phyloP scores from a whole-genome alignment of 2,329 filamentous ascomycete genomes.

The Paecilomyces niveus region DNA sequence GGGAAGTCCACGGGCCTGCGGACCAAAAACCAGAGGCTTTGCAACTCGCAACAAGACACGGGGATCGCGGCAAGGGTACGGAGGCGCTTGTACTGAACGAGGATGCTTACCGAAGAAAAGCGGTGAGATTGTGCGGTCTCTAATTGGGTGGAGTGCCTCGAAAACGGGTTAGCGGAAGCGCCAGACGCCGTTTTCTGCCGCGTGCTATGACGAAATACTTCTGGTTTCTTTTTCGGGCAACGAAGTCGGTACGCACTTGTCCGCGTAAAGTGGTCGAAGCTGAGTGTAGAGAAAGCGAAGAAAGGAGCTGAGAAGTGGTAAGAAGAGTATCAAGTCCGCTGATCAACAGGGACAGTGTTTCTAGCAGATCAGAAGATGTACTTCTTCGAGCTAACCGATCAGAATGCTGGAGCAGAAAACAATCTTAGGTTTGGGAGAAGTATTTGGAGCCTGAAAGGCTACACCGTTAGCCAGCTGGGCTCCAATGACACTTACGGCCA shows the following conservation, averaged over 20 bases:
- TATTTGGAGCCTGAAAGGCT: background rate
- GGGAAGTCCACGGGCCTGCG: conserved; percentile 4
- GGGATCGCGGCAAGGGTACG: conserved; percentile 5
- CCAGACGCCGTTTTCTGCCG: background rate
- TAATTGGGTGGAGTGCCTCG: background rate
- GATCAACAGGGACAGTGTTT: background rate
- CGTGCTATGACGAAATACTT: conserved; percentile 6
- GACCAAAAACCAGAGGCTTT: conserved; percentile 8
- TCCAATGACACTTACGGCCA: background rate
- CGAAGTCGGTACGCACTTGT: background rate
- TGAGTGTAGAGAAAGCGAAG: background rate
- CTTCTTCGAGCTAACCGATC: too few relatives aligned
- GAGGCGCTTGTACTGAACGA: background rate
- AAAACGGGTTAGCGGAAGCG: background rate
- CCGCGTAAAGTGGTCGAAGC: too few relatives aligned
- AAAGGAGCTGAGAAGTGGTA: background rate
- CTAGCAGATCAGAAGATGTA: too few relatives aligned
- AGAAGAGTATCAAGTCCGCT: background rate
- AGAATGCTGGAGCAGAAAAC: too few relatives aligned
- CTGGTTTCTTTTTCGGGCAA: too few relatives aligned
- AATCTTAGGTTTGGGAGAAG: background rate
- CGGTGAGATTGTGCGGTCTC: background rate
- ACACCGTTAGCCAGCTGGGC: background rate
- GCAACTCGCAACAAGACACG: background rate
- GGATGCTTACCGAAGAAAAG: conserved; percentile 5